Base-by-base conservation (phyloP, 148 eudicot species). In the Fallopia convolvulus region DNA sequence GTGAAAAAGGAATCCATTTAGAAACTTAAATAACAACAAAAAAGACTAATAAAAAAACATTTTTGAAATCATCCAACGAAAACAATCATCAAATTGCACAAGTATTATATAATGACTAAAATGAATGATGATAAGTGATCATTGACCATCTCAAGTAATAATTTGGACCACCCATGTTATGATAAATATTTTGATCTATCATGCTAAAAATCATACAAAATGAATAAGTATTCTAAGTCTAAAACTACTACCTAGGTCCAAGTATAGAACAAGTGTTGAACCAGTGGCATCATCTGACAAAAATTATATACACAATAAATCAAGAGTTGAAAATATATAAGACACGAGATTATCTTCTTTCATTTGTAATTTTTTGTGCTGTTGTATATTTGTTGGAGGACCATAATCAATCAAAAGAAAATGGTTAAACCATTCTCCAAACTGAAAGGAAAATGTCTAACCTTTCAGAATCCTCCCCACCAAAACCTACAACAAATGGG, bases 401-500 rank as follows among this genome's bases (percentile, higher is more conserved):
- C 5, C 14, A 17, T 18, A 66, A 17, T n/a, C 40, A 20, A 36
- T 36, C 1, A 33, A 61, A 1, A 17, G 21, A 14, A 36, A 61
- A 61, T 26, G 39, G 36, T 58, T 61, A 26, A 68, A 68, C 20
- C 36, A 33, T 68, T 68, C 39, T 30, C 70, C 30, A 63, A 39
- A 65, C 20, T 33, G 52, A 50, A 48, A 75, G 70, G 72, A 9
- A 49, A 80, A 80, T 21, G 33, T 63, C 68, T 55, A 84, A 95
- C 99, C 99, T 95, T 95, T 91, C 92, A 95, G 80, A 95, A 87
- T 82, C 99, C 99, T 82, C 97, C 99, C 87, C 86, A 95, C 99
- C 99, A 95, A 82, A 95, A 95, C 88, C 99, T 95, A 82, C 74
- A 84, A 40, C 83, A 50, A 58, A 52, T 39, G 75, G 46, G 53